Evolutionary conservation across 2,329 filamentous ascomycete genomes (phyloP).

Genomic region (Boeremia lycopersici): DNA sequence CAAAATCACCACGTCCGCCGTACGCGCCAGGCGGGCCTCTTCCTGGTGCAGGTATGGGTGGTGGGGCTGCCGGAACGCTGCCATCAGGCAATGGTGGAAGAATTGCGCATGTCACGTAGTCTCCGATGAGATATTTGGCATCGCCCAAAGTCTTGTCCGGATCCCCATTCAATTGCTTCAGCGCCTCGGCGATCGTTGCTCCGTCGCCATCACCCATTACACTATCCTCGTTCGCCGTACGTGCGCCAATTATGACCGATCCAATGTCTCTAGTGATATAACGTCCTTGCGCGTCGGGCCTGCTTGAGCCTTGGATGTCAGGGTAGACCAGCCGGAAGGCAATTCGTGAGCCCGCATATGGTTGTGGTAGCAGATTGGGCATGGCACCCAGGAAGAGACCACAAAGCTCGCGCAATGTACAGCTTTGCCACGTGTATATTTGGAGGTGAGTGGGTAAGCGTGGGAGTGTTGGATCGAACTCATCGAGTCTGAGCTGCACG

Average conservation of each 20-base stretch:
- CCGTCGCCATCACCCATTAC: constrained; percentile 22
- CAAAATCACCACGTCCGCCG: constrained; percentile 42
- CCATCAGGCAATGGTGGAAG: constrained; percentile 77
- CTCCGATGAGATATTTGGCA: constrained; percentile 82
- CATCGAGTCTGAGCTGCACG: constrained; percentile 63
- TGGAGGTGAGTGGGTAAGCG: constrained; percentile 70
- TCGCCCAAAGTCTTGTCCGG: constrained; percentile 76
- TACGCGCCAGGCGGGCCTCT: constrained; percentile 39
- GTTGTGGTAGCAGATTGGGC: constrained; percentile 72
- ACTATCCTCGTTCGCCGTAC: constrained; percentile 31
- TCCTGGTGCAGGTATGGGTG: constrained; percentile 48
- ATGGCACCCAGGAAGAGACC: constrained; percentile 74
- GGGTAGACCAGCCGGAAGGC: constrained; percentile 86
- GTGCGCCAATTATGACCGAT: constrained; percentile 72
- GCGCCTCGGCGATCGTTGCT: constrained; percentile 33
- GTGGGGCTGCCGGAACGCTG: constrained; percentile 68
- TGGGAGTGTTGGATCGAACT: constrained; percentile 64
- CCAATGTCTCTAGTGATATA: constrained; percentile 84
- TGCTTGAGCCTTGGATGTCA: constrained; percentile 63
- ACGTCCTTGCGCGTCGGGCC: constrained; percentile 57
- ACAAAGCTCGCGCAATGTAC: constrained; percentile 80
- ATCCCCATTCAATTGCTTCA: constrained; percentile 61
- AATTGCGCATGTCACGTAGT: constrained; percentile 84
- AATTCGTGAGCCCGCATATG: constrained; percentile 81
- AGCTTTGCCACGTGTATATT: constrained; percentile 85